phyloP scores from a whole-genome alignment of 352 stramenopile species.

The Pythium angustatum region DNA sequence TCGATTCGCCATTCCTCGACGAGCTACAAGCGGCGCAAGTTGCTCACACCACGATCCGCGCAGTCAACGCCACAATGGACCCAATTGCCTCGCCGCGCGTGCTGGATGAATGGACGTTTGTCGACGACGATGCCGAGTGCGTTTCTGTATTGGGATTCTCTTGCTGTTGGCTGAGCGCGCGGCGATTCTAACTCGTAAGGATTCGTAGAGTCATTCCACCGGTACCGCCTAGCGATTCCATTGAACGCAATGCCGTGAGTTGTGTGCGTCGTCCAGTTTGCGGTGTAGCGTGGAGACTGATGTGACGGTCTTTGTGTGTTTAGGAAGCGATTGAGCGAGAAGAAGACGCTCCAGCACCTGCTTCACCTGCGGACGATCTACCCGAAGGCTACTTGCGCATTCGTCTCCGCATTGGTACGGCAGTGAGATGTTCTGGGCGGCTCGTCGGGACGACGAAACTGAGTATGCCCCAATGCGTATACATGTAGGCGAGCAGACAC shows the following conservation, averaged over 20 bases:
- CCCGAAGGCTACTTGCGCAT: conserved; percentile 54
- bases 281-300: neutral
- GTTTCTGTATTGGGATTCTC: conserved; percentile 4
- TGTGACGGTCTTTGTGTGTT: neutral
- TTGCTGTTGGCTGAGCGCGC: neutral
- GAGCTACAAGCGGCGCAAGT: neutral
- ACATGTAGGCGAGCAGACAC: conserved; percentile 51
- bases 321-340: neutral
- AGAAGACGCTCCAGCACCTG: neutral
- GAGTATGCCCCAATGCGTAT: conserved; percentile 13
- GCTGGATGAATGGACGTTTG: conserved; percentile 69
- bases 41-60: no score
- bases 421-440: neutral
- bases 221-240: conserved; percentile 23
- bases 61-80: conserved; percentile 8
- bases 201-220: conserved; percentile 45
- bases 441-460: neutral
- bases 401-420: conserved; percentile 52
- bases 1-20: neutral
- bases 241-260: neutral
- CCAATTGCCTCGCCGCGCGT: conserved; percentile 19
- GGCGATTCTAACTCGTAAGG: neutral
- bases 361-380: conserved; percentile 23
- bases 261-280: neutral
- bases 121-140: conserved; percentile 72